Percentiles rank a stretch among this genome's conserved stretches.
These are phyloP conservation scores for Letharia lupina DNA, from an alignment of 495 filamentous ascomycete species.

Conservation along the genomic window DNA sequence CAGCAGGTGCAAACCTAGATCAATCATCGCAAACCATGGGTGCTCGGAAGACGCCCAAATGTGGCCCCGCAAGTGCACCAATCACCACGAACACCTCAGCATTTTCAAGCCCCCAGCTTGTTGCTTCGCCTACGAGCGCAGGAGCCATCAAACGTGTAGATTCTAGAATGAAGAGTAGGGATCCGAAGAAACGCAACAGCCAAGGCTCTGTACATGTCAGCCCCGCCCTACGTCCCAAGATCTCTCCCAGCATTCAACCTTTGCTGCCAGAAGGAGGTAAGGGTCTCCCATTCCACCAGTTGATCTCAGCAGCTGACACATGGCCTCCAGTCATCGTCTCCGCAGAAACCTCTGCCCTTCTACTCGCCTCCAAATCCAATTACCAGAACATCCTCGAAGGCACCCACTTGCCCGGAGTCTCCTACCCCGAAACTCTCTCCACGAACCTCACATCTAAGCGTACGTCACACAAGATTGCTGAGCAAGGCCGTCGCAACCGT, in stretches of 20 bases:
- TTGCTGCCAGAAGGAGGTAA: conserved; percentile 69
- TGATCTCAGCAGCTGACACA: conserved; percentile 10
- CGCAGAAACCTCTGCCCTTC: conserved; percentile 68
- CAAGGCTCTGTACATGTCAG: conserved; percentile 66
- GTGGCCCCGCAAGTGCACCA: conserved; percentile 30
- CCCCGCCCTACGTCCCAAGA: conserved; percentile 82
- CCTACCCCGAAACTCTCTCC: conserved; percentile 81
- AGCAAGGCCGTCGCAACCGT: conserved; percentile 88
- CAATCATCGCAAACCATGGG: conserved; percentile 24
- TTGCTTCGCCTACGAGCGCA: conserved; percentile 26
- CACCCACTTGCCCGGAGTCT: conserved; percentile 78
- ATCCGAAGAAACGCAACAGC: conserved; percentile 64
- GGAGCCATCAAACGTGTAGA: conserved; percentile 26
- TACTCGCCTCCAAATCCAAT: conserved; percentile 90
- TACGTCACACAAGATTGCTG: conserved; percentile 94
- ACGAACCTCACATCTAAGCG: conserved; percentile 93
- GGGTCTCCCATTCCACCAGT: conserved; percentile 23
- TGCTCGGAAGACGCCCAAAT: conserved; percentile 23
- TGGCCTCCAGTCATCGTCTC: conserved; percentile 36
- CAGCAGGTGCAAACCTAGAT: conserved; percentile 18
- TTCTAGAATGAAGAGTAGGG: conserved; percentile 23
- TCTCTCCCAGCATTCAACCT: conserved; percentile 91
- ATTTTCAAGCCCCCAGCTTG: conserved; percentile 46
- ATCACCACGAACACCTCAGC: conserved; percentile 36
- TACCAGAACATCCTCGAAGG: conserved; percentile 97